These are phyloP conservation scores for Chaetomium sp. DNA, from an alignment of 2,329 filamentous ascomycete species.

Conservation along the genomic window DNA sequence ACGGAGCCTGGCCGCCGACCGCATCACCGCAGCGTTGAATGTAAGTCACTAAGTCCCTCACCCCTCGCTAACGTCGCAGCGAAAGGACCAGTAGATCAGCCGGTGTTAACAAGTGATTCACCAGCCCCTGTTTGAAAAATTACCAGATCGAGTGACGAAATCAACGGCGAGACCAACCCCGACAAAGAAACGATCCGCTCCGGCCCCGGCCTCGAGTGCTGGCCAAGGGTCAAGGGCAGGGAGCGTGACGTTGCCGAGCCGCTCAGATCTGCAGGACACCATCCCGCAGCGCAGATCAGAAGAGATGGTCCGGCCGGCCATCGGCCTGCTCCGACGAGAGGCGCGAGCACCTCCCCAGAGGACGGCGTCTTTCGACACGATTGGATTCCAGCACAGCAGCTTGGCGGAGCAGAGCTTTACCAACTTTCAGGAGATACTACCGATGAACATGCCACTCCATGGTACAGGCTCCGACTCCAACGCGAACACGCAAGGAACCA, in stretches of 20 bases:
- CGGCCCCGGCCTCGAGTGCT: constrained; percentile 20
- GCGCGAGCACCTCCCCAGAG: constrained; percentile 17
- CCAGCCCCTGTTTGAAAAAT: constrained; percentile 75
- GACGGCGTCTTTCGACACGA: constrained; percentile 24
- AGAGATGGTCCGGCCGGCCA: constrained; percentile 21
- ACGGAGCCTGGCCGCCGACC: constrained; percentile 81
- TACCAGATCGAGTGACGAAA: constrained; percentile 65
- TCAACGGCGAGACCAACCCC: constrained; percentile 33
- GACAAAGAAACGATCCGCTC: constrained; percentile 52
- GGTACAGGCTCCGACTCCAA: constrained; percentile 34
- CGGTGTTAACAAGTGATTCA: constrained; percentile 4
- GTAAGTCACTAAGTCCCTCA: constrained; percentile 44
- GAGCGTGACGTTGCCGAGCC: constrained; percentile 24
- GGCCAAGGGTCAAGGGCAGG: constrained; percentile 31
- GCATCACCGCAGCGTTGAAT: constrained; percentile 70
- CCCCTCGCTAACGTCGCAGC: background rate
- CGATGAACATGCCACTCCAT: constrained; percentile 39
- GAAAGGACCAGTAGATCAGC: background rate
- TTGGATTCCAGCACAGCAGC: constrained; percentile 23
- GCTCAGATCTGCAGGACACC: constrained; percentile 21
- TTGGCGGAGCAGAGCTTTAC: constrained; percentile 30
- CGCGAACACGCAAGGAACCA: constrained; percentile 27
- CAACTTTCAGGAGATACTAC: constrained; percentile 40
- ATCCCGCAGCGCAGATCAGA: constrained; percentile 23
- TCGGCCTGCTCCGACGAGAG: constrained; percentile 11